phyloP scores from a whole-genome alignment of 768 basidiomycete species.

The Lentinula lateritia region DNA sequence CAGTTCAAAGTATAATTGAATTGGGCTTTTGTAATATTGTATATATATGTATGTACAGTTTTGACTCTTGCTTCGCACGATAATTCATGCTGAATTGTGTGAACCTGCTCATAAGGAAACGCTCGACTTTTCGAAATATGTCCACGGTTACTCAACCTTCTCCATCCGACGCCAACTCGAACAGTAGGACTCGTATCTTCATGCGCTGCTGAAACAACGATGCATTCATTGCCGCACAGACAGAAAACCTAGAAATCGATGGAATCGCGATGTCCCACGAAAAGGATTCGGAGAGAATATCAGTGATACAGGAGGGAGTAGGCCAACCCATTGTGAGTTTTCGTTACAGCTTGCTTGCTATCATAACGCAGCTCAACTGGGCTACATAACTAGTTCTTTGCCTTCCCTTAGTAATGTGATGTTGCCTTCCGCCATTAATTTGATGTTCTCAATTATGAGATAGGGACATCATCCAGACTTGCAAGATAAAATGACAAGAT shows the following conservation, averaged over 20 bases:
- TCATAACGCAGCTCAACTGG: too few species aligned
- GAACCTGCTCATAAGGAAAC: too few species aligned
- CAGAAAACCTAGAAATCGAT: neutral
- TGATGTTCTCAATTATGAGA: neutral
- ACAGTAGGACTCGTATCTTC: neutral
- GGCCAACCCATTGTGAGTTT: slow-evolving; percentile 4
- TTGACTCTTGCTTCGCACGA: too few species aligned
- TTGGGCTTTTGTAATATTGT: too few species aligned
- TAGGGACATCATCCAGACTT: slow-evolving; percentile 38
- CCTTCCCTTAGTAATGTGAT: neutral
- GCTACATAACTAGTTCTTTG: neutral
- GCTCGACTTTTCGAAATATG: neutral
- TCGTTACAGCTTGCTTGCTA: too few species aligned
- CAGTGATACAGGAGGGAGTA: neutral
- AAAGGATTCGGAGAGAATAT: neutral
- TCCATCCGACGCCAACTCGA: neutral
- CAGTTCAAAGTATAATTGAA: too few species aligned
- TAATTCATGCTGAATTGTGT: too few species aligned
- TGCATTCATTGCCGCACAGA: neutral
- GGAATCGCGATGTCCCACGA: neutral
- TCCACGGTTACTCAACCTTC: neutral
- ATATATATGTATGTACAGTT: too few species aligned
- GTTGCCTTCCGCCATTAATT: neutral
- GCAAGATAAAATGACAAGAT: slow-evolving; percentile 27
- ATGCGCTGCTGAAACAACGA: neutral